A percentile compares a stretch with the other conserved stretches of the same genome.
These are phyloP conservation scores for Theobroma grandiflorum DNA, from an alignment of 441 rosid genomes.

Conservation along the genomic window DNA sequence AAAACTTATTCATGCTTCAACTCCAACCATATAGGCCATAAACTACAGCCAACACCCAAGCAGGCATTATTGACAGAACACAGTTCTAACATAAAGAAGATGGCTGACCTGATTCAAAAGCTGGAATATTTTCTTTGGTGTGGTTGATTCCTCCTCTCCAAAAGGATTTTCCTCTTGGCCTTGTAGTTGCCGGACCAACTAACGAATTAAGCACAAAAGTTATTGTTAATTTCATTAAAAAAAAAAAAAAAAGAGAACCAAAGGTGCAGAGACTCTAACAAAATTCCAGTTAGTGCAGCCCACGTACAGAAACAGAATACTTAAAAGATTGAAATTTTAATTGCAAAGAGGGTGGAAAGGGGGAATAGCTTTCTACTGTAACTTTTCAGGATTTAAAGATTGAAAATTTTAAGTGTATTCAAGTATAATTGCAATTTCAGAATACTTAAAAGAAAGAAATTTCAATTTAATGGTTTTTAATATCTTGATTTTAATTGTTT, in stretches of 20 bases:
- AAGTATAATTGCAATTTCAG: not conserved
- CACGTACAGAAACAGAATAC: not conserved
- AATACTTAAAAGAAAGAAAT: not conserved
- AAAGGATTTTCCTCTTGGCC: slow-evolving; percentile 97
- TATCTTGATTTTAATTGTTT: not conserved
- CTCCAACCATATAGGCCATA: not conserved
- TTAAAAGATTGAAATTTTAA: too few relatives aligned
- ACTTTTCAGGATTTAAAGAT: not conserved
- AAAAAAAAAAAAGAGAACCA: not conserved
- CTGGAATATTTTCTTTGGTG: slow-evolving; percentile 88
- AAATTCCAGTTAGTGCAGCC: not conserved
- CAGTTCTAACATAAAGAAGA: not conserved
- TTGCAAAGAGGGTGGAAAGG: not conserved
- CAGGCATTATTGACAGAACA: not conserved
- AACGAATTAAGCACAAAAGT: not conserved
- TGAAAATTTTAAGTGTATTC: not conserved
- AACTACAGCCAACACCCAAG: not conserved
- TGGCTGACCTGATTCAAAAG: slow-evolving; percentile 79
- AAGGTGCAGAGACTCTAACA: not conserved
- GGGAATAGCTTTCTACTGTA: not conserved
- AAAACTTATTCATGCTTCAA: not conserved
- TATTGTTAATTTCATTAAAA: not conserved
- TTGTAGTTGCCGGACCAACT: slow-evolving; percentile 82
- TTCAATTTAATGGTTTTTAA: not conserved
- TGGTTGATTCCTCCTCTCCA: slow-evolving; percentile 78